Conservation (phyloP, 495 filamentous ascomycete species). For the Annulohypoxylon maeteangense region DNA sequence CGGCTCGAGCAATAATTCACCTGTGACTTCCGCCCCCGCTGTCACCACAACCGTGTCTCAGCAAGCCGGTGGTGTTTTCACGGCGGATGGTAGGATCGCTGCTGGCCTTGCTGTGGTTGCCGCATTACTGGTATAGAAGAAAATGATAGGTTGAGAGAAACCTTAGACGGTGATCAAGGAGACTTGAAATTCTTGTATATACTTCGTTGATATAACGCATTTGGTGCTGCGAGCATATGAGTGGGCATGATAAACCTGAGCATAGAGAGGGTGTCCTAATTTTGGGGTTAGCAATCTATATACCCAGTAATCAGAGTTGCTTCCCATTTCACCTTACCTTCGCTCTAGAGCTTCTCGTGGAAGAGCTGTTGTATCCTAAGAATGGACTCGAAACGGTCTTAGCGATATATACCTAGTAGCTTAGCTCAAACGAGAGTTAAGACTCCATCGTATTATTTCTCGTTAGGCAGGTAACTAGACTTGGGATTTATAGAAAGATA, state of each 20-base stretch:
- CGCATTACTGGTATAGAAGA: slow-evolving; percentile 34
- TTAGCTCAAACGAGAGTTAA: no score
- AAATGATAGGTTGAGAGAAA: background rate
- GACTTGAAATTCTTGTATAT: slow-evolving; percentile 15
- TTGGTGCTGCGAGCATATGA: background rate
- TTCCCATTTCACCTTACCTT: background rate
- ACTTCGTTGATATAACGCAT: slow-evolving; percentile 11
- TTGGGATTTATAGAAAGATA: no score
- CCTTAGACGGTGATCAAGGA: background rate
- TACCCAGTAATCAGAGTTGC: slow-evolving; percentile 28
- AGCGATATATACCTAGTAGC: background rate
- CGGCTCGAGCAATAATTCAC: background rate
- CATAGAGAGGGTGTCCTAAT: background rate
- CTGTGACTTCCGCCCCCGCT: slow-evolving; percentile 22
- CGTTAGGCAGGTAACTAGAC: no score
- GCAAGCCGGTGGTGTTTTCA: slow-evolving; percentile 37
- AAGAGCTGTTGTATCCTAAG: background rate
- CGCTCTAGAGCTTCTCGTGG: background rate
- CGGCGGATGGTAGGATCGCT: slow-evolving; percentile 26
- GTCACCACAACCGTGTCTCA: slow-evolving; percentile 26
- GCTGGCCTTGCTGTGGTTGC: slow-evolving; percentile 28
- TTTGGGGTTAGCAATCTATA: slow-evolving; percentile 14
- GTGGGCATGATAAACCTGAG: background rate
- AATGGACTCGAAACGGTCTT: background rate
- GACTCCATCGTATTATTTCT: no score